Conservation (phyloP, 202 grass and related monocot species). For the Digitaria exilis region DNA sequence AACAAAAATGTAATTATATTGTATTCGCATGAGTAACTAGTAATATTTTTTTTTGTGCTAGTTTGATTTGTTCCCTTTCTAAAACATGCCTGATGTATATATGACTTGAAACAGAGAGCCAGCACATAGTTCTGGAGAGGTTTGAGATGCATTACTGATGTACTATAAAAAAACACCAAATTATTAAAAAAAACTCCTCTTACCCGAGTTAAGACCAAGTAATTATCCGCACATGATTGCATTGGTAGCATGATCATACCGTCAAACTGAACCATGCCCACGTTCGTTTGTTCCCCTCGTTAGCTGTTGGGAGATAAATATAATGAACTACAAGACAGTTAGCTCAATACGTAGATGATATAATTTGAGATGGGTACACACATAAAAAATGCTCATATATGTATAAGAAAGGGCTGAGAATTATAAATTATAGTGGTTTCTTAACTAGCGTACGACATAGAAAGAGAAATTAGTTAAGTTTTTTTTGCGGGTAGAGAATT, state of each 20-base stretch:
- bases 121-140: background rate
- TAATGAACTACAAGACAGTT: background rate
- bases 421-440: background rate
- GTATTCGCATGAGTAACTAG: background rate
- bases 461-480: background rate
- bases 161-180: too few species aligned
- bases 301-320: background rate
- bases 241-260: background rate
- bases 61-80: background rate
- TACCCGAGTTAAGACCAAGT: background rate
- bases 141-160: background rate
- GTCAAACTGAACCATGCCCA: conserved; percentile 14
- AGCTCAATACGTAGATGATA: background rate
- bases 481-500: too few species aligned
- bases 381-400: background rate
- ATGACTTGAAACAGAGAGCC: background rate
- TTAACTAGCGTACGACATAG: background rate
- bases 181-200: too few species aligned
- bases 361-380: background rate
- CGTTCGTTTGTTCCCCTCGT: background rate
- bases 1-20: background rate
- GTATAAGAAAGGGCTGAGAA: background rate
- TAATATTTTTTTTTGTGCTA: background rate
- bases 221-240: background rate
- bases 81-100: background rate